Percentiles rank a stretch among this genome's conserved stretches.
phyloP scores from a whole-genome alignment of 352 stramenopile species.

The Phytophthora palmivora region DNA sequence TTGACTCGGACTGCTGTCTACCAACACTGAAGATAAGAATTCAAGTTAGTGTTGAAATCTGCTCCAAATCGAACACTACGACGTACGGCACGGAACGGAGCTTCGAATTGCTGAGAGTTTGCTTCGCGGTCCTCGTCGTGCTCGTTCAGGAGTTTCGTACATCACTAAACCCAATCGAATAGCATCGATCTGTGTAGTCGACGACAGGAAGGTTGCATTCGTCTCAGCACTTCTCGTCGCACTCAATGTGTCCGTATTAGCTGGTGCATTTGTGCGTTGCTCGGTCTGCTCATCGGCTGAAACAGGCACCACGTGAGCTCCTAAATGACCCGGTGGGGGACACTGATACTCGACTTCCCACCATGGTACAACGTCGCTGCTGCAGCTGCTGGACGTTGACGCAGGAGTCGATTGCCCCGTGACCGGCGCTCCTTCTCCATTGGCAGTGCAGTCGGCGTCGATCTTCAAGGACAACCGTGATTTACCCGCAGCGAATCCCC shows the following conservation, averaged over 20 bases:
- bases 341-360: slow-evolving; percentile 68
- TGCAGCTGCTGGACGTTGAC: slow-evolving; percentile 42
- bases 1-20: slow-evolving; percentile 68
- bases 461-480: slow-evolving; percentile 40
- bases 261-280: slow-evolving; percentile 1
- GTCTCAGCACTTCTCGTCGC: slow-evolving; percentile 9
- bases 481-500: slow-evolving; percentile 30
- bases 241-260: neutral
- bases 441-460: slow-evolving; percentile 31
- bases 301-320: slow-evolving; percentile 54
- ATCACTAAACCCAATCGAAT: slow-evolving; percentile 20
- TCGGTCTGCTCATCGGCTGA: slow-evolving; percentile 25
- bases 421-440: slow-evolving; percentile 3
- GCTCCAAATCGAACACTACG: neutral
- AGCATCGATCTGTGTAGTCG: slow-evolving; percentile 10
- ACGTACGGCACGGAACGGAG: slow-evolving; percentile 40
- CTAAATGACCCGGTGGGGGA: slow-evolving; percentile 59
- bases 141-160: slow-evolving; percentile 59
- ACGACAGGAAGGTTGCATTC: neutral
- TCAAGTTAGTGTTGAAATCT: slow-evolving; percentile 7
- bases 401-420: slow-evolving; percentile 35
- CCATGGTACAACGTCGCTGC: slow-evolving; percentile 48
- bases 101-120: slow-evolving; percentile 20
- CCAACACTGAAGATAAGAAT: slow-evolving; percentile 26
- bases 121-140: slow-evolving; percentile 35